These are phyloP conservation scores for Hyaloperonospora arabidopsidis DNA, from an alignment of 352 stramenopile species.

Conservation along the genomic window DNA sequence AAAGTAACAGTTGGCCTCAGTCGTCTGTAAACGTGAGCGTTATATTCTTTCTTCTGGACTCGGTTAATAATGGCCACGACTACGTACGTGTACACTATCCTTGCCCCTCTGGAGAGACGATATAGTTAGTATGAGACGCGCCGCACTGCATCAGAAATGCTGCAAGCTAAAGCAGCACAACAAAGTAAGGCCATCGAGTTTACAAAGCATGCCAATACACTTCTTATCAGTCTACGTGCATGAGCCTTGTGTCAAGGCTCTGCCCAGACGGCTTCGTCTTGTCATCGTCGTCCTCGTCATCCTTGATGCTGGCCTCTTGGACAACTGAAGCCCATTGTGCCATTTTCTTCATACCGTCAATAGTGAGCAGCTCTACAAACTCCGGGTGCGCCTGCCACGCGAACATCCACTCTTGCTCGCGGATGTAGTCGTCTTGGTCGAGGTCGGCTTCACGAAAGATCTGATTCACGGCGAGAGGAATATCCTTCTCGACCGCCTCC, in stretches of 20 bases:
- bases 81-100: no score
- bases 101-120: no score
- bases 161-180: no score
- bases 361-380: conserved; percentile 78
- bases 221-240: conserved; percentile 43
- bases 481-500: conserved; percentile 74
- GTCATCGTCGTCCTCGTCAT: conserved; percentile 25
- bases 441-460: conserved; percentile 73
- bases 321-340: conserved; percentile 69
- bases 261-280: conserved; percentile 17
- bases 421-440: conserved; percentile 74
- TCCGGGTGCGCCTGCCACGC: conserved; percentile 71
- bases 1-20: no score
- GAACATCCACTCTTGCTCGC: conserved; percentile 75
- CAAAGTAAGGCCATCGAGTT: neutral
- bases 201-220: neutral
- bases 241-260: conserved; percentile 48
- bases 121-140: no score
- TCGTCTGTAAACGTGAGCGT: no score
- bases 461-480: conserved; percentile 76
- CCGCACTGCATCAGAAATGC: no score
- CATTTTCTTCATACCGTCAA: conserved; percentile 83
- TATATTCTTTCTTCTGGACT: no score
- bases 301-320: conserved; percentile 20
- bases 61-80: no score